Evolutionary conservation across 2,329 filamentous ascomycete genomes (phyloP).

Genomic region (Cladophialophora immunda): DNA sequence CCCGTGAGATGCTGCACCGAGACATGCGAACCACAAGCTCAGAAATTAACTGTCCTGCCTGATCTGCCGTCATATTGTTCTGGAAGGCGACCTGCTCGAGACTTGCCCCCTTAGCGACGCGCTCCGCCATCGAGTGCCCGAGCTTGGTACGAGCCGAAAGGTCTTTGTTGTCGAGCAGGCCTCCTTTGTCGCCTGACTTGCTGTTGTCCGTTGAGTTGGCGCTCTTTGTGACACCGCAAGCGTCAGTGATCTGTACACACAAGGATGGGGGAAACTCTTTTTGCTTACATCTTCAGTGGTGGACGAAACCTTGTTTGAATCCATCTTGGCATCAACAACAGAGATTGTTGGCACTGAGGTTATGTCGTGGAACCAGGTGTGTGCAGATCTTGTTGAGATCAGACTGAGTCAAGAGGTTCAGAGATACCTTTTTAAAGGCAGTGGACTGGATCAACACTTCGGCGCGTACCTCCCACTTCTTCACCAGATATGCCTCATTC

Average conservation of each 20-base stretch:
- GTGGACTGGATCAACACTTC: neutral
- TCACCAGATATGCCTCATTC: neutral
- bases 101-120: neutral
- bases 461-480: neutral
- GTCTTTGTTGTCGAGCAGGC: neutral
- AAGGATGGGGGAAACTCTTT: neutral
- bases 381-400: neutral
- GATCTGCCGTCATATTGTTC: conserved; percentile 12
- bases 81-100: neutral
- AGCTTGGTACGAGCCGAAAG: neutral
- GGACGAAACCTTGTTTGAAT: neutral
- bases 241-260: neutral
- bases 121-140: neutral
- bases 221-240: neutral
- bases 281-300: neutral
- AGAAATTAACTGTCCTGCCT: neutral
- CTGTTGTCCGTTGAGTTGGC: neutral
- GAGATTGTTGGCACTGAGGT: neutral
- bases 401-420: neutral
- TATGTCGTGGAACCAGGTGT: neutral
- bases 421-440: neutral
- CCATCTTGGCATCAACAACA: neutral
- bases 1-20: no score
- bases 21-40: neutral
- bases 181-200: neutral